Evolutionary conservation across 352 stramenopile genomes (phyloP).

Genomic region (Pythium aristosporum): DNA sequence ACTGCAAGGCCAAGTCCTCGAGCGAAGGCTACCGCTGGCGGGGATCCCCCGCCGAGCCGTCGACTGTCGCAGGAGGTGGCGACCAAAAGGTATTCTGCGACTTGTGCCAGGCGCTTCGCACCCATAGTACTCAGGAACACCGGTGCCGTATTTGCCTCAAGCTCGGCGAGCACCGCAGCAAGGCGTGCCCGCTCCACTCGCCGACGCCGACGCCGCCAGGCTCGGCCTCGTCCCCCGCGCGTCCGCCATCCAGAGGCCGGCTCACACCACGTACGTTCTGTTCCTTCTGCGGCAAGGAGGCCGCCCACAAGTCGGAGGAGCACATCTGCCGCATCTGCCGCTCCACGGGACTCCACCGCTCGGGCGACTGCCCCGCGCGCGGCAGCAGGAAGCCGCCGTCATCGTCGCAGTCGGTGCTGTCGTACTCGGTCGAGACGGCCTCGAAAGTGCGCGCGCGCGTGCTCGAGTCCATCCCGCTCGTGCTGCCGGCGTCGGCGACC

Average conservation of each 20-base stretch:
- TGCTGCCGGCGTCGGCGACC: conserved; percentile 48
- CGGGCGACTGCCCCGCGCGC: conserved; percentile 45
- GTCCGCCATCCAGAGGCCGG: conserved; percentile 5
- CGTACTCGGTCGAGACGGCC: conserved; percentile 62
- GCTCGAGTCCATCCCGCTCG: conserved; percentile 53
- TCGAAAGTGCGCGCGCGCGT: conserved; percentile 62
- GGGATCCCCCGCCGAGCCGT: conserved; percentile 33
- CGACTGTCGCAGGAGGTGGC: no score
- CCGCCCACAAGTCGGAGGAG: conserved; percentile 46
- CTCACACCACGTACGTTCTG: conserved; percentile 33
- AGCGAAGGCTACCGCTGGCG: conserved; percentile 40
- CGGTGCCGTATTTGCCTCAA: conserved; percentile 62
- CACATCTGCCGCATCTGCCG: conserved; percentile 66
- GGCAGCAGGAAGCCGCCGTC: not conserved
- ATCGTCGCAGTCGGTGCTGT: conserved; percentile 44
- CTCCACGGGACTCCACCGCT: conserved; percentile 53
- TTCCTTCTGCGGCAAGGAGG: conserved; percentile 63
- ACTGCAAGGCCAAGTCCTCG: conserved; percentile 33
- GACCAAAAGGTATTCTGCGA: conserved; percentile 35
- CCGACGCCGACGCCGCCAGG: not conserved
- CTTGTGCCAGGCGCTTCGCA: conserved; percentile 49
- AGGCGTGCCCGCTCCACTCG: conserved; percentile 49
- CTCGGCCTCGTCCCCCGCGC: not conserved
- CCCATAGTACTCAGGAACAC: conserved; percentile 61
- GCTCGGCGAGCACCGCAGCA: conserved; percentile 61